phyloP scores from a whole-genome alignment of 2,329 filamentous ascomycete species.

The Calonectria crousiana region DNA sequence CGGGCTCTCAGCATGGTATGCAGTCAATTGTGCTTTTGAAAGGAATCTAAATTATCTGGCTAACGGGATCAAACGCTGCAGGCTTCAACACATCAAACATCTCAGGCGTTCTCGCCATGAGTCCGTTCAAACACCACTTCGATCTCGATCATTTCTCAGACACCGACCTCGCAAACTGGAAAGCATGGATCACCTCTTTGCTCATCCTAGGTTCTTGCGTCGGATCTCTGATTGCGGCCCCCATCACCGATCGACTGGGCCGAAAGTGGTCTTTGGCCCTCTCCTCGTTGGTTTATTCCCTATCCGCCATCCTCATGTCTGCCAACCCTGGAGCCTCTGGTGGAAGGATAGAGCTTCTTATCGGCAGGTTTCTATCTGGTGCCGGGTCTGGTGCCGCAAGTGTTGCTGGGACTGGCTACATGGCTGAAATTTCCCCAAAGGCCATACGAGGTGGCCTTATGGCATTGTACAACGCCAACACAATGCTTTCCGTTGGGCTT shows the following conservation, averaged over 20 bases:
- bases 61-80: not conserved
- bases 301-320: conserved; percentile 16
- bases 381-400: conserved; percentile 23
- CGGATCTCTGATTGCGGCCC: conserved; percentile 9
- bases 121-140: conserved; percentile 14
- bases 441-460: conserved; percentile 19
- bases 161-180: conserved; percentile 9
- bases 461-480: conserved; percentile 23
- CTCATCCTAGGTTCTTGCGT: conserved; percentile 19
- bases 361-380: conserved; percentile 16
- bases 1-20: conserved; percentile 22
- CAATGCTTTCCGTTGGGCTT: conserved; percentile 24
- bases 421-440: conserved; percentile 23
- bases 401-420: conserved; percentile 20
- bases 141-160: conserved; percentile 9
- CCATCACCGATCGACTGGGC: conserved; percentile 19
- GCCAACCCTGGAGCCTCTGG: conserved; percentile 16
- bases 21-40: too few relatives aligned
- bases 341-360: conserved; percentile 10
- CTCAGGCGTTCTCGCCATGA: conserved; percentile 23
- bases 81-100: conserved; percentile 24
- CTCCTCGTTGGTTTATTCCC: conserved; percentile 7
- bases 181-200: conserved; percentile 23
- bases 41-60: not conserved
- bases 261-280: conserved; percentile 14